Evolutionary conservation across 768 basidiomycete genomes (phyloP).

Genomic region (Rhizopogon rudus): DNA sequence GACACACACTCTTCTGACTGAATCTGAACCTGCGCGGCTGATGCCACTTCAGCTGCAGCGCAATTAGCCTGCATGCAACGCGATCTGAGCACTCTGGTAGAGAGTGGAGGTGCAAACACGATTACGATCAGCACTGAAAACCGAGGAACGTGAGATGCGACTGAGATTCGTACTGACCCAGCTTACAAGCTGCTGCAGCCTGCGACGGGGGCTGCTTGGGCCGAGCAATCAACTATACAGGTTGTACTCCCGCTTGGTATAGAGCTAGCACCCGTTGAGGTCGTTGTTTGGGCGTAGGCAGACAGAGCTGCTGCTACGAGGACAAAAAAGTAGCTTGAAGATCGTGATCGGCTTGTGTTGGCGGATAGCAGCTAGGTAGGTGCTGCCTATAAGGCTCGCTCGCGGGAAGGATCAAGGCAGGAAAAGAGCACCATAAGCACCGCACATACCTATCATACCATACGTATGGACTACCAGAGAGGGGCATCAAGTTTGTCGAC

Average conservation of each 20-base stretch:
- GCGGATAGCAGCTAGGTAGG: too few relatives aligned
- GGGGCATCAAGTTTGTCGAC: too few relatives aligned
- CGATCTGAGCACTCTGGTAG: constrained; percentile 30
- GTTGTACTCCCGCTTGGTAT: neutral
- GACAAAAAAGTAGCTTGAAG: constrained; percentile 13
- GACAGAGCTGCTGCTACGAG: constrained; percentile 12
- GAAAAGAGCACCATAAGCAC: too few relatives aligned
- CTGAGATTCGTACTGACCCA: neutral
- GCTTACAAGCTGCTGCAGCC: constrained; percentile 15
- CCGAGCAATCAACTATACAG: constrained; percentile 12
- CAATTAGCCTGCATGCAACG: constrained; percentile 34
- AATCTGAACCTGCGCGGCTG: constrained; percentile 31
- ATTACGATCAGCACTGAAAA: constrained; percentile 28
- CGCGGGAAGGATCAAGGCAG: too few relatives aligned
- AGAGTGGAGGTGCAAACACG: constrained; percentile 35
- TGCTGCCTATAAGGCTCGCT: too few relatives aligned
- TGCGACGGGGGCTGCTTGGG: neutral
- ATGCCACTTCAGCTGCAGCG: constrained; percentile 19
- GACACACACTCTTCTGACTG: constrained; percentile 28
- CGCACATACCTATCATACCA: too few relatives aligned
- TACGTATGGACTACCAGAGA: too few relatives aligned
- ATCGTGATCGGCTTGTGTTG: neutral
- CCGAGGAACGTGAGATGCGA: neutral
- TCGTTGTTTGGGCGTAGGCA: constrained; percentile 15
- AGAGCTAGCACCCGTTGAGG: neutral